Base-by-base conservation (phyloP, 495 filamentous ascomycete species). In the Rhypophila decipiens region DNA sequence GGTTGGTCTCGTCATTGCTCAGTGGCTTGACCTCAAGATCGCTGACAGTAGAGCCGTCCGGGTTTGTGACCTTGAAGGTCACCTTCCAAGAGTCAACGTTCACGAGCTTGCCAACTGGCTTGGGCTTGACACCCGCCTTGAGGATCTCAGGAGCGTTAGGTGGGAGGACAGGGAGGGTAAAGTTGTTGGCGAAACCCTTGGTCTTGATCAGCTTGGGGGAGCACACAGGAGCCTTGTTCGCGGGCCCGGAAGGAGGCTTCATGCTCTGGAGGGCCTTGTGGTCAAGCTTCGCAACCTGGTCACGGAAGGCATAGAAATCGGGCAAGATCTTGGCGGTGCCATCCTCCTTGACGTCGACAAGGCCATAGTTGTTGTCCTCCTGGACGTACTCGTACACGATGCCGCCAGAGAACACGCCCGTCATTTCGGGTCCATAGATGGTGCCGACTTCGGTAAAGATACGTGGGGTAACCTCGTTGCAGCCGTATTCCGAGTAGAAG, bases 401-500 rank as follows among this genome's bases (percentile, higher is more conserved):
- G 52, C 93, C 91, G 49, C 91, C 91, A 20, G 85, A 87, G 68
- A 96, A 83, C 29, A 82, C 71, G 47, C 69, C 68, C 20, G 79
- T 84, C 88, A 97, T 95, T 42, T 93, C 64, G 21, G 72, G 52
- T 47, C 88, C 78, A 66, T 97, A 96, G 56, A 97, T 74, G 36
- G 84, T 77, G 44, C 68, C 67, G 13, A 96, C 85, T 65, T 97
- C 91, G 50, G 79, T 81, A 73, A 95, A 97, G 51, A 79, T 53
- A 59, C 93, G 87, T 15, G 91, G 90, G 31, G 69, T 67, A 23
- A 84, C 80, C 20, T 77, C 70, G 76, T 96, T 97, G 78, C 93
- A 98, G 51, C 93, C 93, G 50, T 86, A 97, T 68, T 98, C 93
- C 56, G 87, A 91, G 76, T 94, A 96, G 80, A 97, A 96, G 45